Conservation (phyloP, 169 alveolate genomes). For the Plasmodium billcollinsi region DNA sequence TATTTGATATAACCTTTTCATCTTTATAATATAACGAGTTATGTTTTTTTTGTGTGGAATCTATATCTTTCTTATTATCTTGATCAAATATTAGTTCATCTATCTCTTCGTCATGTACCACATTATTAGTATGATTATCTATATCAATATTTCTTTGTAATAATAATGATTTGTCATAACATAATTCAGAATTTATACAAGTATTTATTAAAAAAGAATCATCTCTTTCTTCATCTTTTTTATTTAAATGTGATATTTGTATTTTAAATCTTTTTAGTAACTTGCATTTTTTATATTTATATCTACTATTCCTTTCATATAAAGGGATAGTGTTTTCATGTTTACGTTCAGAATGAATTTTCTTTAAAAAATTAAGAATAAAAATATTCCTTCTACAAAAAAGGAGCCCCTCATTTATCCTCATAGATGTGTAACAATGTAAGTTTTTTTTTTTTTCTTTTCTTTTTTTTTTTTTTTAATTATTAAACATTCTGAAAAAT, state of each 20-base stretch:
- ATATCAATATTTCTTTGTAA: not conserved
- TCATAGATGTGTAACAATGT: not conserved
- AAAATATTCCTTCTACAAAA: not conserved
- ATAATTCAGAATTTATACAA: not conserved
- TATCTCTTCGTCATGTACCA: not conserved
- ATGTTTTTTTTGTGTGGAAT: not conserved
- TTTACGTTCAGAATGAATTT: not conserved
- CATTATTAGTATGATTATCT: not conserved
- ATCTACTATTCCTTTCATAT: slow-evolving; percentile 70
- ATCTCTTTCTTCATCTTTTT: not conserved
- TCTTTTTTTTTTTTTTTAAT: not conserved
- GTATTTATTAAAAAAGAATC: not conserved
- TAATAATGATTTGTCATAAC: not conserved
- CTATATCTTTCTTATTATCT: not conserved
- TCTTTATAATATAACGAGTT: not conserved
- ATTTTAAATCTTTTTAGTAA: slow-evolving; percentile 20
- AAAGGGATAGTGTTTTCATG: slow-evolving; percentile 42
- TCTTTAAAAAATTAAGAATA: not conserved
- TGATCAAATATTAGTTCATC: not conserved
- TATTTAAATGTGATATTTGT: slow-evolving; percentile 16
- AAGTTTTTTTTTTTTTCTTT: not conserved
- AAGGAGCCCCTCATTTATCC: too few species aligned
- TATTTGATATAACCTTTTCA: not conserved
- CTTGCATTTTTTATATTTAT: slow-evolving; percentile 40
- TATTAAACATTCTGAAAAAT: too few species aligned